Evolutionary conservation across 176 grass and related monocot genomes (phyloP), one percentile per base, ranked within the genome.

Genomic region (Rhynchospora breviuscula): DNA sequence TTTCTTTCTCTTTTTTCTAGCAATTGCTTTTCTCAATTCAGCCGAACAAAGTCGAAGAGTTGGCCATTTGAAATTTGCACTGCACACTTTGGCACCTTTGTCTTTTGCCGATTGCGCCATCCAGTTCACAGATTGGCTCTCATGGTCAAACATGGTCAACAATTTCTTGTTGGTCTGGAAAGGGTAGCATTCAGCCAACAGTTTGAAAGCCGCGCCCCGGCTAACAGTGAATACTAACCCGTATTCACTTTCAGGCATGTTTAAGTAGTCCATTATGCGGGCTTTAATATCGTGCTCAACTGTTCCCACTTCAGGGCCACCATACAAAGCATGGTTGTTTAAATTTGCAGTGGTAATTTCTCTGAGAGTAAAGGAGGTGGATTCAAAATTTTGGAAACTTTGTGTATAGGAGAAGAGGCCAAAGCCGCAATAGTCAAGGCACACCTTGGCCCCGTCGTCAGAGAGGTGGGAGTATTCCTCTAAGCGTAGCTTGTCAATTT

Each of bases 131-230:
- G 97, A 99, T 80, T 99, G 93, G 87, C 97, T 99, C 83, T 99
- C 97, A 67, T 99, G 97, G 80, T 99, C 97, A 22, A 96, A 99
- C 97, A 99, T 99, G 44, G 97, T 99, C 70, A 99, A 83, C 85
- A 99, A 63, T 83, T 94, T 95, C 84, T 94, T 85, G 81, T 99
- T 99, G 78, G 57, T 99, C 75, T 93, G 93, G 54, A 99, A 99
- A 0, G 97, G 97, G 85, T 99, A 99, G 75, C 91, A 95, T 59
- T 93, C 97, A 0, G 97, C 93, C 6, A 99, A 88, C 53, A 99
- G 86, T 83, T 90, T 92, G 64, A 99, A 99, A 0, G 97, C 97
- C 2, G 93, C 95, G 15, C 97, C 97, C 47, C 97, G 87, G 64
- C 91, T 99, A 49, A 95, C 91, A 0, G 97, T 99, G 86, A 99